Percentiles rank a stretch among this genome's conserved stretches.
These are phyloP conservation scores for Boletellus ananas DNA, from an alignment of 768 basidiomycete genomes.

Conservation along the genomic window DNA sequence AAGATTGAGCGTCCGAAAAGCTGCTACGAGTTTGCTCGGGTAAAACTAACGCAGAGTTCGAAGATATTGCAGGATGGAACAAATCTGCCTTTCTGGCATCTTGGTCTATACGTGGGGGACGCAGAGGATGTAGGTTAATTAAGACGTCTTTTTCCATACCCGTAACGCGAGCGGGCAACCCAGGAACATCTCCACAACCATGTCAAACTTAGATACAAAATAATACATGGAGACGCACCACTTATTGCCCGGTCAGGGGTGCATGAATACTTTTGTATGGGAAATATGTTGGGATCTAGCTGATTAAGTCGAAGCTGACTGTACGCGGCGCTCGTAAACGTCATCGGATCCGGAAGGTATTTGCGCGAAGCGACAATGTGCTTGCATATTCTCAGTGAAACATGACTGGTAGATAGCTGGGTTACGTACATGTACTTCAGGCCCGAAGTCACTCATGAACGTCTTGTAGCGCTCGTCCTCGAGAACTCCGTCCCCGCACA, in stretches of 20 bases:
- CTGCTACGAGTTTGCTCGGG: conserved; percentile 32
- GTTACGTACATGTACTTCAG: conserved; percentile 54
- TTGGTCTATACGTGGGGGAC: conserved; percentile 37
- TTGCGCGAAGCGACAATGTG: conserved; percentile 71
- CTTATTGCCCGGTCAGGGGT: conserved; percentile 38
- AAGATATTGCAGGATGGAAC: conserved; percentile 28
- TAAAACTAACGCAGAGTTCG: conserved; percentile 11
- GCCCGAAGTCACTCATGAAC: conserved; percentile 69
- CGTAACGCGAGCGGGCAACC: conserved; percentile 45
- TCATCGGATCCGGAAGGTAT: conserved; percentile 58
- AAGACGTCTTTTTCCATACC: conserved; percentile 41
- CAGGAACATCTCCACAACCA: conserved; percentile 29
- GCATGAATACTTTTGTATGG: conserved; percentile 53
- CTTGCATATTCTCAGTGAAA: conserved; percentile 36
- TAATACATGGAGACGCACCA: conserved; percentile 20
- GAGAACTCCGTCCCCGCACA: conserved; percentile 67
- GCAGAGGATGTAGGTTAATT: conserved; percentile 46
- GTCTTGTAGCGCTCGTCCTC: conserved; percentile 63
- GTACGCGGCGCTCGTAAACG: conserved; percentile 70
- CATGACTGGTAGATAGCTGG: neutral
- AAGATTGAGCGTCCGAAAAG: conserved; percentile 37
- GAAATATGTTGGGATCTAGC: conserved; percentile 72
- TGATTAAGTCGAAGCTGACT: conserved; percentile 69
- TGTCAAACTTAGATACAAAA: neutral
- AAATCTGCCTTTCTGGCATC: conserved; percentile 25